A percentile compares a stretch with the other conserved stretches of the same genome.
These are phyloP conservation scores for Trichoderma sp. DNA, from an alignment of 2,329 filamentous ascomycete species.

Conservation along the genomic window DNA sequence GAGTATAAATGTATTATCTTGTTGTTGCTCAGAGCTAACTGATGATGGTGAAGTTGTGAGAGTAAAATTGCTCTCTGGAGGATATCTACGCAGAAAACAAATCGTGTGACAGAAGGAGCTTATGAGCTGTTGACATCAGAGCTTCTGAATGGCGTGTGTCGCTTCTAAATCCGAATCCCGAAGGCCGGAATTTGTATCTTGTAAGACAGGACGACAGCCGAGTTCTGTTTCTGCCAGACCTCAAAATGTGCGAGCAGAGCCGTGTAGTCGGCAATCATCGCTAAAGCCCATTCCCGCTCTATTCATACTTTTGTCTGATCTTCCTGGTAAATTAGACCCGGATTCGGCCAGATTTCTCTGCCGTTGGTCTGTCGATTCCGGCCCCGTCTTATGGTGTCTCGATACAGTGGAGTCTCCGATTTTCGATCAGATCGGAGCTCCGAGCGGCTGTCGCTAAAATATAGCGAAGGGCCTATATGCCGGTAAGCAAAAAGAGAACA, in stretches of 20 bases:
- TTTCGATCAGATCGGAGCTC: conserved; percentile 43
- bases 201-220: no score
- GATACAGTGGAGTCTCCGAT: background rate
- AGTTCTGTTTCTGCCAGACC: background rate
- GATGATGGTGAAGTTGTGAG: background rate
- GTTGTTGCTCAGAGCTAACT: background rate
- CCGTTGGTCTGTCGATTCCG: background rate
- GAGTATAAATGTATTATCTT: background rate
- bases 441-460: conserved; percentile 62
- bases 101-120: background rate
- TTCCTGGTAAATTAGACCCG: background rate
- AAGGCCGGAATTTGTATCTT: background rate
- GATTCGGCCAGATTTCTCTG: background rate
- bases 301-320: background rate
- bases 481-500: conserved; percentile 39
- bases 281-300: background rate
- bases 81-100: background rate
- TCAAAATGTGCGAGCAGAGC: background rate
- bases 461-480: conserved; percentile 42
- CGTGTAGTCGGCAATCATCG: background rate
- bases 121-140: background rate
- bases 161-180: conserved; percentile 3
- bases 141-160: background rate
- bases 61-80: background rate
- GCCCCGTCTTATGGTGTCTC: background rate